Base-by-base conservation (phyloP, 169 alveolate genomes). In the Plasmodium coatneyi region DNA sequence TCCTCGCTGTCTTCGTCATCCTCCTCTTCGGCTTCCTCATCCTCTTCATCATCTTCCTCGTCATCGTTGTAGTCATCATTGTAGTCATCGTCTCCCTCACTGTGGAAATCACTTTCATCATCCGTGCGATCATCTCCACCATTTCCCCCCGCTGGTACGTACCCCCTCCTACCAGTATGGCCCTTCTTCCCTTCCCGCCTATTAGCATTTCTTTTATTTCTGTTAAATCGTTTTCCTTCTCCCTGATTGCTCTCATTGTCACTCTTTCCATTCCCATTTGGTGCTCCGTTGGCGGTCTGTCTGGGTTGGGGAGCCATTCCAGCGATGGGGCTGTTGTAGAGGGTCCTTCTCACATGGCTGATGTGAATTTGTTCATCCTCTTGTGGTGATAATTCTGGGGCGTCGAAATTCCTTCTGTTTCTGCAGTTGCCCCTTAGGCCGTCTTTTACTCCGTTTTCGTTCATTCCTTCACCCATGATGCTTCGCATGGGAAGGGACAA, bases 31-130 rank as follows among this genome's bases (percentile, higher is more conserved):
- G 70, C 95, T 25, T 83, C 82, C 4, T 80, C 70, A 0, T 66
- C 71, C 5, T 70, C 56, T 0, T 54, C 16, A 0, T 80, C 41
- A 16, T 93, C 91, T 10, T 84, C 93, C 9, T 89, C 34, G 3
- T 84, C 94, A 19, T 84, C 94, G 25, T 79, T n/a, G n/a, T n/a
- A n/a, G n/a, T n/a, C n/a, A n/a, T n/a, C n/a, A n/a, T n/a, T n/a
- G n/a, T n/a, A n/a, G n/a, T n/a, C 25, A 10, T 71, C 86, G n/a
- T 83, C 94, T 7, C 52, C 76, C 56, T 84, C 83, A n/a, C 86
- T 82, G 2, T 80, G 82, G 34, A 87, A 84, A 19, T 84, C 32
- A 70, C 54, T 82, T 28, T 66, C 76, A 66, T 66, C 76, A 66
- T 66, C 76, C n/a, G 76, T 66, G 34, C 76, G 76, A 30, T 93